Evolutionary conservation across 768 basidiomycete species (phyloP).

Genomic region (Pholiota conissans): DNA sequence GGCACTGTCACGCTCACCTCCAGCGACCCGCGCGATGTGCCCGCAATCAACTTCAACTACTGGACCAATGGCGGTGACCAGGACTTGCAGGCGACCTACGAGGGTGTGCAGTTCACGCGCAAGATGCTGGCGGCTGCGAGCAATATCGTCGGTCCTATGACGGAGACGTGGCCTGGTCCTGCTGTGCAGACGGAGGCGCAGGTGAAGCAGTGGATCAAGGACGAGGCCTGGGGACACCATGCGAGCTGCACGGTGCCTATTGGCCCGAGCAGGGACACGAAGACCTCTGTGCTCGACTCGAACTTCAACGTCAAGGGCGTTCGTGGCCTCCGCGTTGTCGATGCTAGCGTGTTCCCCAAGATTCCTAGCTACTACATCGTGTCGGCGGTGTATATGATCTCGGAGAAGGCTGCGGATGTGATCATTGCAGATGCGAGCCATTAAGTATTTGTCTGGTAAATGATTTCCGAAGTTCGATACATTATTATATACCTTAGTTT

Average conservation of each 20-base stretch:
- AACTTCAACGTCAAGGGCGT: conserved; percentile 4
- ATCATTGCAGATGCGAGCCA: not conserved
- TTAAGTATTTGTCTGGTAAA: too few species aligned
- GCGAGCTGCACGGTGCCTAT: conserved; percentile 4
- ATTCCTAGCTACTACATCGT: conserved; percentile 3
- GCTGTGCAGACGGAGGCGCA: not conserved
- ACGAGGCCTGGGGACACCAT: conserved; percentile 3
- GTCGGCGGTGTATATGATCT: not conserved
- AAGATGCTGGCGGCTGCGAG: not conserved
- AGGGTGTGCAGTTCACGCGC: conserved; percentile 1
- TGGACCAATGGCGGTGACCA: not conserved
- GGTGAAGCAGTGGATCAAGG: conserved; percentile 3
- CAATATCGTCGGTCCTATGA: not conserved
- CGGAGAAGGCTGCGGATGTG: conserved; percentile 4
- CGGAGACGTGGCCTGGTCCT: not conserved
- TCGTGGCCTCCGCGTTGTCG: conserved; percentile 1
- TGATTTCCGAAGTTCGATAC: too few species aligned
- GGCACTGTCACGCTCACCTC: conserved; percentile 3
- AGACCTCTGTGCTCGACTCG: not conserved
- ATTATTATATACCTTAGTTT: too few species aligned
- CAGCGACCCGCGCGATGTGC: conserved; percentile 3
- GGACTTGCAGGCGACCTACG: conserved; percentile 1
- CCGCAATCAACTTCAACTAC: conserved; percentile 1
- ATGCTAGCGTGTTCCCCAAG: conserved; percentile 6
- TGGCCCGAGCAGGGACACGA: not conserved